Conservation (phyloP, 768 basidiomycete genomes). For the Amanita subjunquillea region DNA sequence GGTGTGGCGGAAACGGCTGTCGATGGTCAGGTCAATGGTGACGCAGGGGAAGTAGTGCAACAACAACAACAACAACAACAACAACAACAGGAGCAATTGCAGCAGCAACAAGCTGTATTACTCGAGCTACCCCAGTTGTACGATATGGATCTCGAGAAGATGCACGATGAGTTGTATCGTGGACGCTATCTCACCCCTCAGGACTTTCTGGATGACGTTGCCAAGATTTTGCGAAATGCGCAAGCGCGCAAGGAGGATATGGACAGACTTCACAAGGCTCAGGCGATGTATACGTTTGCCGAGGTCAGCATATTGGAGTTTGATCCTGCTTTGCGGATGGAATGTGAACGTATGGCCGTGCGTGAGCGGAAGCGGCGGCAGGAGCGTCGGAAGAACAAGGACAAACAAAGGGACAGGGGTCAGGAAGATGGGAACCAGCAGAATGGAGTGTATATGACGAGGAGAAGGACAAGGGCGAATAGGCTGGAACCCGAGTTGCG, state of each 20-base stretch:
- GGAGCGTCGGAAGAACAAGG: conserved; percentile 28
- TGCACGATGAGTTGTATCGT: conserved; percentile 79
- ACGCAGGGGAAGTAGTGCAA: conserved; percentile 14
- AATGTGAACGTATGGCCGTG: conserved; percentile 83
- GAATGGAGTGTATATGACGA: conserved; percentile 28
- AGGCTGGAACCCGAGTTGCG: conserved; percentile 61
- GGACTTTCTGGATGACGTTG: conserved; percentile 78
- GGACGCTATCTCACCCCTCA: conserved; percentile 80
- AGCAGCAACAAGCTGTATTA: conserved; percentile 2
- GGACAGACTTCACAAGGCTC: conserved; percentile 73
- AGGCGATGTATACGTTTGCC: conserved; percentile 81
- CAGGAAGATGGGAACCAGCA: conserved; percentile 15
- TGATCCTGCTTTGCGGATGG: conserved; percentile 64
- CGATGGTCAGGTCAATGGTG: conserved; percentile 32
- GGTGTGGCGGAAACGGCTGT: conserved; percentile 18
- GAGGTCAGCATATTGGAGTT: conserved; percentile 84
- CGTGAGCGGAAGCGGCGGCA: conserved; percentile 61
- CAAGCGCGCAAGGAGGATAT: conserved; percentile 50
- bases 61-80: conserved; percentile 29
- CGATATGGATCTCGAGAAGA: conserved; percentile 87
- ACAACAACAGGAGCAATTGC: conserved; percentile 19
- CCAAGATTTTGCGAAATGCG: conserved; percentile 74
- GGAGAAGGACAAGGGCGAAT: conserved; percentile 66
- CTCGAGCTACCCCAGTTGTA: conserved; percentile 38
- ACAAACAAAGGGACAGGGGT: conserved; percentile 26